A percentile compares a stretch with the other conserved stretches of the same genome.
Conservation (phyloP, 2,329 filamentous ascomycete species). For the Coniochaeta prunicola region DNA sequence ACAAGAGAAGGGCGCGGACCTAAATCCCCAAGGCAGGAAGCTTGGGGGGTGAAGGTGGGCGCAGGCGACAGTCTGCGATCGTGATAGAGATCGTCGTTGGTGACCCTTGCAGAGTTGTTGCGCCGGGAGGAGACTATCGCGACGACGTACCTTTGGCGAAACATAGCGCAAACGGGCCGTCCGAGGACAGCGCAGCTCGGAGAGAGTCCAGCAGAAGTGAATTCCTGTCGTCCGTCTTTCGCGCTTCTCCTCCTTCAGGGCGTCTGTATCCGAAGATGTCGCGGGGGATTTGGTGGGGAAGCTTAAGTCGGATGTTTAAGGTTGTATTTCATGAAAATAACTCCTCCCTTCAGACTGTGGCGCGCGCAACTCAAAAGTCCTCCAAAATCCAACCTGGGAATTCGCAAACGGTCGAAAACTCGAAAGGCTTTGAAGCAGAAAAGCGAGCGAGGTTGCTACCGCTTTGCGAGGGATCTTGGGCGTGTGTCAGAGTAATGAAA, state of each 20-base stretch:
- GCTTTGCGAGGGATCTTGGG: background rate
- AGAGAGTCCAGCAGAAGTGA: background rate
- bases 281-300: background rate
- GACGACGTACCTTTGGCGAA: slow-evolving; percentile 2
- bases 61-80: background rate
- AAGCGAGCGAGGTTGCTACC: background rate
- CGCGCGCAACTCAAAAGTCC: background rate
- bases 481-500: slow-evolving; percentile 2
- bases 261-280: background rate
- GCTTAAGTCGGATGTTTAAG: background rate
- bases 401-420: background rate
- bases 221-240: background rate
- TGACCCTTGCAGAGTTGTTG: background rate
- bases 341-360: background rate
- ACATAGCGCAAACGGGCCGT: background rate
- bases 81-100: background rate
- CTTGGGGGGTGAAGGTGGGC: background rate
- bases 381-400: background rate
- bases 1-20: background rate
- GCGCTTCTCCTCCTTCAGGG: background rate
- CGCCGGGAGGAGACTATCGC: background rate
- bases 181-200: slow-evolving; percentile 1
- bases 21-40: background rate
- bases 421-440: background rate
- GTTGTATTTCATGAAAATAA: background rate